phyloP scores from a whole-genome alignment of 2,329 filamentous ascomycete genomes.

The Stagonosporopsis tanaceti region DNA sequence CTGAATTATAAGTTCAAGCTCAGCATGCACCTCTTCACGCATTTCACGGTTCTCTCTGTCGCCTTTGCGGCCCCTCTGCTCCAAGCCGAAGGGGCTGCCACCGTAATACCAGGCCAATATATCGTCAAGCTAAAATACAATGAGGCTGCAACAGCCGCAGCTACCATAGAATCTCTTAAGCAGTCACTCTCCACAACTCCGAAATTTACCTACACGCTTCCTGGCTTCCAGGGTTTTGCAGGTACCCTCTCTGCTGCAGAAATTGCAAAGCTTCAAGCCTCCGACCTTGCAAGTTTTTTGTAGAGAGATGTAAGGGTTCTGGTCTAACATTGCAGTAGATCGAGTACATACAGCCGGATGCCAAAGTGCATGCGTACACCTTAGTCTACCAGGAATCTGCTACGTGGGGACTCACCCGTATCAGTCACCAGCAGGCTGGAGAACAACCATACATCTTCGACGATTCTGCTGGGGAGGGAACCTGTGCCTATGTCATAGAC shows the following conservation, averaged over 20 bases:
- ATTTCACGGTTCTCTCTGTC: constrained; percentile 47
- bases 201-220: constrained; percentile 45
- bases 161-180: constrained; percentile 20
- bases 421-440: constrained; percentile 45
- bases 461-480: constrained; percentile 44
- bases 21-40: constrained; percentile 42
- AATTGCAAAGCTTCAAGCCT: constrained; percentile 33
- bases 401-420: constrained; percentile 52
- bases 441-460: constrained; percentile 50
- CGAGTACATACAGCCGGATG: constrained; percentile 49
- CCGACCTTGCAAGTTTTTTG: constrained; percentile 28
- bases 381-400: constrained; percentile 46
- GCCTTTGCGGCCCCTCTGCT: constrained; percentile 51
- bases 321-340: constrained; percentile 28
- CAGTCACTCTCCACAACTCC: constrained; percentile 29
- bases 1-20: neutral
- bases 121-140: constrained; percentile 55
- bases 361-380: constrained; percentile 37
- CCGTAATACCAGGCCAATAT: constrained; percentile 51
- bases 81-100: constrained; percentile 33
- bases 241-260: constrained; percentile 41
- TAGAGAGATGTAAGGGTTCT: neutral
- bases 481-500: constrained; percentile 69
- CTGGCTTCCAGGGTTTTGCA: constrained; percentile 49
- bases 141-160: constrained; percentile 27